Evolutionary conservation across 176 grass and related monocot species (phyloP).

Genomic region (Poa annua): DNA sequence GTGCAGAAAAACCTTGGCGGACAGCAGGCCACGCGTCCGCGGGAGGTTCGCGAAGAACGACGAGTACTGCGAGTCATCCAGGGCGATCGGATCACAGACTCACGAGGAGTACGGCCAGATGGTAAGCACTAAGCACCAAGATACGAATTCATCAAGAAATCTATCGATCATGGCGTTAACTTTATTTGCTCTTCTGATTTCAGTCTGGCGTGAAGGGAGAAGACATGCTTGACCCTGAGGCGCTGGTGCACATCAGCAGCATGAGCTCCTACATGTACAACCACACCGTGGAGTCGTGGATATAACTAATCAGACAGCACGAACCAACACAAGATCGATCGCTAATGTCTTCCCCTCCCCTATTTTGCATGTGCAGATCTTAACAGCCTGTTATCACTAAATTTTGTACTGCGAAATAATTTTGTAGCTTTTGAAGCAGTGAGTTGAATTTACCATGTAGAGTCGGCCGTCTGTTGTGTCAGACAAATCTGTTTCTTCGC

Average conservation of each 20-base stretch:
- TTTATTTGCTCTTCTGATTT: neutral
- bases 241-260: constrained; percentile 54
- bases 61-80: constrained; percentile 66
- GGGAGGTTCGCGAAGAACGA: constrained; percentile 97
- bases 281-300: constrained; percentile 66
- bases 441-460: constrained; percentile 28
- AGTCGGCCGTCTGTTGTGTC: neutral
- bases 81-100: constrained; percentile 41
- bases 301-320: constrained; percentile 29
- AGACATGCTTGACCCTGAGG: constrained; percentile 68
- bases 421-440: constrained; percentile 34
- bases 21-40: constrained; percentile 84
- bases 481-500: constrained; percentile 19
- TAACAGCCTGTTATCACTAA: constrained; percentile 18
- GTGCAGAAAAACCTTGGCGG: constrained; percentile 97
- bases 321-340: neutral
- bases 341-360: constrained; percentile 6
- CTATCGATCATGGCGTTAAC: neutral
- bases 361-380: constrained; percentile 44
- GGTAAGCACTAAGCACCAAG: constrained; percentile 32
- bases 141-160: neutral
- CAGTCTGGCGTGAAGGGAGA: constrained; percentile 68
- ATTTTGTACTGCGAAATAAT: constrained; percentile 45
- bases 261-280: constrained; percentile 60
- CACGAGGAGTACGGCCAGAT: constrained; percentile 70